phyloP scores from a whole-genome alignment of 331 rosid genomes.

The Acacia concinna region DNA sequence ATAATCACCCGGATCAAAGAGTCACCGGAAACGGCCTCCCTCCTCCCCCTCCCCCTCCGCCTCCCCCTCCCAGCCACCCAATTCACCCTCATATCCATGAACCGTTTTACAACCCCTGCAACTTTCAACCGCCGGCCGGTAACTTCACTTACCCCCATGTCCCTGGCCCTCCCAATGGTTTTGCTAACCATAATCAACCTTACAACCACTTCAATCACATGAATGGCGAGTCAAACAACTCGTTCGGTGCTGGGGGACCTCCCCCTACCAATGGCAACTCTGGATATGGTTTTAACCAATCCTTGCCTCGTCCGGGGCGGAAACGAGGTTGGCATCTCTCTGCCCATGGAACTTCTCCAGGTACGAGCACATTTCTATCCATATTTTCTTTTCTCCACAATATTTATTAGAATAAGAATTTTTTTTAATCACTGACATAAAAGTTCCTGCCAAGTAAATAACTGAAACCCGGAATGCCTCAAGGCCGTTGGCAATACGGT shows the following conservation, averaged over 20 bases:
- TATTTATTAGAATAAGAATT: not conserved
- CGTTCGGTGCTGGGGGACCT: not conserved
- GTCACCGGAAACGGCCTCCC: conserved; percentile 23
- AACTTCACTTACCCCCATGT: conserved; percentile 18
- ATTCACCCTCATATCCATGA: conserved; percentile 33
- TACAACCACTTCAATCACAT: conserved; percentile 30
- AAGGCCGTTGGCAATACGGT: not conserved
- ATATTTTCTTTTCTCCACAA: not conserved
- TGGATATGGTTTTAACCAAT: conserved; percentile 45
- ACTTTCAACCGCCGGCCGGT: conserved; percentile 10
- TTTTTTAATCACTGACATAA: not conserved
- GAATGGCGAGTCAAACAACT: conserved; percentile 27
- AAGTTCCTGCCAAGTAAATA: not conserved
- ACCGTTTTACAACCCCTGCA: conserved; percentile 37
- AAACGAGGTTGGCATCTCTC: conserved; percentile 65
- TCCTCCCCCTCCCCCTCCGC: conserved; percentile 4
- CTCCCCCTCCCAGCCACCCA: conserved; percentile 23
- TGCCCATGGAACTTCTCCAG: conserved; percentile 45
- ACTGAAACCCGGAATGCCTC: not conserved
- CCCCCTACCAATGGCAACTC: conserved; percentile 2
- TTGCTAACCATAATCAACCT: conserved; percentile 31
- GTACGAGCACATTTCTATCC: conserved; percentile 6
- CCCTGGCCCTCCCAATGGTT: conserved; percentile 26
- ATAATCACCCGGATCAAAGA: conserved; percentile 17
- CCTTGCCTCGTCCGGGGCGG: conserved; percentile 45